Percentiles rank a stretch among this genome's conserved stretches.
Conservation (phyloP, 2,329 filamentous ascomycete species). For the Leptographium flavum region DNA sequence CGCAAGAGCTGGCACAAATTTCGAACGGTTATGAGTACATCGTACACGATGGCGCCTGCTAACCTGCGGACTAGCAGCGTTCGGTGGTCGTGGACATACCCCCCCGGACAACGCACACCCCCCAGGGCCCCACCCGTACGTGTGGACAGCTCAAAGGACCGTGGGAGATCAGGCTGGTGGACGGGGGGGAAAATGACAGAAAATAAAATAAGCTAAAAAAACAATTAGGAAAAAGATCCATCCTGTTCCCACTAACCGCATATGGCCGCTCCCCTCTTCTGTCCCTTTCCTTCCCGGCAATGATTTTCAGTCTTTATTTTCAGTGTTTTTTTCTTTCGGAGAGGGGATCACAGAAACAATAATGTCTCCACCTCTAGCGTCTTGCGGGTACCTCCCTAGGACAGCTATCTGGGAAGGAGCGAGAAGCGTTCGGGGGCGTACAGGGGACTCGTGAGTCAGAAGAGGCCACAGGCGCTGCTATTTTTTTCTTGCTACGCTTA, state of each 20-base stretch:
- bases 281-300: neutral
- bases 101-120: neutral
- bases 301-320: too few relatives aligned
- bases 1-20: constrained; percentile 5
- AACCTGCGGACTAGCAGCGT: constrained; percentile 7
- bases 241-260: neutral
- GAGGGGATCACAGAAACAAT: neutral
- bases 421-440: too few relatives aligned
- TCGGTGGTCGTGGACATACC: too few relatives aligned
- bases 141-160: constrained; percentile 1
- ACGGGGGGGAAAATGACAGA: neutral
- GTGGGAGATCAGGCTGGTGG: constrained; percentile 1
- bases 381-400: constrained; percentile 1
- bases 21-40: neutral
- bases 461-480: too few relatives aligned
- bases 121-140: constrained; percentile 2
- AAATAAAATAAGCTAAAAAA: neutral
- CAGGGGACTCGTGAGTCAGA: too few relatives aligned
- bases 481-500: too few relatives aligned
- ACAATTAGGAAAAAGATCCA: neutral
- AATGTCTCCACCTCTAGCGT: neutral
- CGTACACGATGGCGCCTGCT: constrained; percentile 4
- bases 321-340: too few relatives aligned
- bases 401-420: too few relatives aligned
- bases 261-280: constrained; percentile 1